Evolutionary conservation across 2,329 filamentous ascomycete genomes (phyloP).

Genomic region (Trichoderma koningii): DNA sequence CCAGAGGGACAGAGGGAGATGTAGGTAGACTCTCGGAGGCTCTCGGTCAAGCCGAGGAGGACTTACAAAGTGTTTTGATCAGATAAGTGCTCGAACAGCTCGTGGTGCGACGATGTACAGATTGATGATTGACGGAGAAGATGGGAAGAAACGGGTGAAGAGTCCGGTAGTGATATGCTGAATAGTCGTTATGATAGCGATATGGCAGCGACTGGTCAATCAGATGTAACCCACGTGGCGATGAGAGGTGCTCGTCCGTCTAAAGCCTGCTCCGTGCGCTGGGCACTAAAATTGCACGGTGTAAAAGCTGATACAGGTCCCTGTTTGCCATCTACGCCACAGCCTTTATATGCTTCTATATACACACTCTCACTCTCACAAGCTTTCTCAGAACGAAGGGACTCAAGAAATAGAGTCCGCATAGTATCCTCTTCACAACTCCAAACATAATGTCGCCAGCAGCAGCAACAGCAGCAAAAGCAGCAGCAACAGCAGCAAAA

Average conservation of each 20-base stretch:
- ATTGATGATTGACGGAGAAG: not conserved
- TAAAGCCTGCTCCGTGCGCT: not conserved
- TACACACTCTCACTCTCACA: not conserved
- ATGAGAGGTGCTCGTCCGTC: too few relatives aligned
- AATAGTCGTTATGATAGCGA: not conserved
- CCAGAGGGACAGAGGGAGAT: not conserved
- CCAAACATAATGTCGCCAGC: not conserved
- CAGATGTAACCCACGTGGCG: not conserved
- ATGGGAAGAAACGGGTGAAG: not conserved
- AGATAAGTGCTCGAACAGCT: not conserved
- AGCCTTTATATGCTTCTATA: not conserved
- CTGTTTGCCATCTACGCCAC: not conserved
- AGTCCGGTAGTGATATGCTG: not conserved
- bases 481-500: too few relatives aligned
- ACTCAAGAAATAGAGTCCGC: not conserved
- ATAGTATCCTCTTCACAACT: not conserved
- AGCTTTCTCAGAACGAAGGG: not conserved
- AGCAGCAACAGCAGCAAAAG: conserved; percentile 35
- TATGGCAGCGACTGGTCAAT: not conserved
- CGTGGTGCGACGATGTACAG: not conserved
- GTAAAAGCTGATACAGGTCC: not conserved
- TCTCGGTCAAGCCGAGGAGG: not conserved
- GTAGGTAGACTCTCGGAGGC: not conserved
- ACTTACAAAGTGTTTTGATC: not conserved
- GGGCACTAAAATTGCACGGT: not conserved